These are phyloP conservation scores for Diaporthe longicolla DNA, from an alignment of 2,329 filamentous ascomycete genomes.

Conservation along the genomic window DNA sequence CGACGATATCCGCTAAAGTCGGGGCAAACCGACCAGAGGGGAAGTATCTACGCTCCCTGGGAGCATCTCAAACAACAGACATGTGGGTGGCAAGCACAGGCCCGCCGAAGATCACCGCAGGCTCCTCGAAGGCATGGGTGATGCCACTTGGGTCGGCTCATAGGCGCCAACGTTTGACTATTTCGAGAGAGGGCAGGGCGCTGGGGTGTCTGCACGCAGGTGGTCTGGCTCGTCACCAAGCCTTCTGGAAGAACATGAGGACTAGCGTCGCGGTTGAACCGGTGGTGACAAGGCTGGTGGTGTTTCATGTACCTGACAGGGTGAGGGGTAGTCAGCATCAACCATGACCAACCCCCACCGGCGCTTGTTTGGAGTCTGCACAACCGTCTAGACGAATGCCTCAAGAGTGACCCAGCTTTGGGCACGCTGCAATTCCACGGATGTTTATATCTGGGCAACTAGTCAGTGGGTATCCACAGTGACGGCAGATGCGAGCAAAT, in stretches of 20 bases:
- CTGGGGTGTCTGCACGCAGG: constrained; percentile 9
- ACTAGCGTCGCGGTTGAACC: constrained; percentile 36
- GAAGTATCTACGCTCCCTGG: constrained; percentile 1
- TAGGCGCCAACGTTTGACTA: constrained; percentile 37
- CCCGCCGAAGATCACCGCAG: constrained; percentile 26
- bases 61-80: constrained; percentile 34
- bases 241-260: constrained; percentile 30
- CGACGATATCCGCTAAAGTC: constrained; percentile 1
- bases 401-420: constrained; percentile 31
- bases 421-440: constrained; percentile 20
- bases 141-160: constrained; percentile 33
- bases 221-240: constrained; percentile 30
- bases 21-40: constrained; percentile 21
- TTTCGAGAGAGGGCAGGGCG: constrained; percentile 24
- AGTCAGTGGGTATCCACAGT: constrained; percentile 35
- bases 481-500: constrained; percentile 16
- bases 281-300: constrained; percentile 38
- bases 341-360: constrained; percentile 35
- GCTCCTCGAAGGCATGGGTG: constrained; percentile 33
- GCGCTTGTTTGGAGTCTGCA: constrained; percentile 40
- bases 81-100: constrained; percentile 27
- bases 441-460: constrained; percentile 6
- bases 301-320: constrained; percentile 44
- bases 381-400: constrained; percentile 26
- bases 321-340: constrained; percentile 34